A percentile compares a stretch with the other conserved stretches of the same genome.
Conservation (phyloP, 345 rosid species). For the Pistacia integerrima region DNA sequence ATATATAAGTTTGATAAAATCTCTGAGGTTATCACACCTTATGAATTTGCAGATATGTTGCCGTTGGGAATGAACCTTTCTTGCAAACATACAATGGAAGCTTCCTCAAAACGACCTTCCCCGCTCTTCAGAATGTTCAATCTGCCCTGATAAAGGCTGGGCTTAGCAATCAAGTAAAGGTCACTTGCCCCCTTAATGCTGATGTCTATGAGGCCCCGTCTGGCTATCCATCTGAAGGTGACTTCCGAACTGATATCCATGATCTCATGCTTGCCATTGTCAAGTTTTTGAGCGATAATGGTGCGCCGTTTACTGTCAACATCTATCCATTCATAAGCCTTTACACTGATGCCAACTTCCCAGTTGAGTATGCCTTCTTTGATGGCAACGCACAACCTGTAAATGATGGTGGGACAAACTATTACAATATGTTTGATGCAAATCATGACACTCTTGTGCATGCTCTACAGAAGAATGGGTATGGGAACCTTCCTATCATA, state of each 20-base stretch:
- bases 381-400: constrained; percentile 66
- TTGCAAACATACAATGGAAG: constrained; percentile 75
- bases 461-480: constrained; percentile 87
- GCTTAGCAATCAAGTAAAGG: constrained; percentile 70
- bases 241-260: constrained; percentile 82
- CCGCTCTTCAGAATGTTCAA: constrained; percentile 81
- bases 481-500: constrained; percentile 67
- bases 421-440: constrained; percentile 87
- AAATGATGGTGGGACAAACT: constrained; percentile 63
- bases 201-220: constrained; percentile 64
- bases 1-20: not conserved
- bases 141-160: constrained; percentile 82
- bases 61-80: constrained; percentile 97
- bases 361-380: constrained; percentile 87
- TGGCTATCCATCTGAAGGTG: constrained; percentile 74
- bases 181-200: constrained; percentile 80
- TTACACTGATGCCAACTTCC: constrained; percentile 71
- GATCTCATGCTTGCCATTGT: constrained; percentile 72
- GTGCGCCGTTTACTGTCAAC: constrained; percentile 81
- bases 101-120: constrained; percentile 62
- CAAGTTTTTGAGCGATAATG: constrained; percentile 67
- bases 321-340: constrained; percentile 96
- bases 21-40: constrained; percentile 24
- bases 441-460: constrained; percentile 82
- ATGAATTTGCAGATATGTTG: constrained; percentile 69